Conservation (phyloP, 352 stramenopile species). For the Phytophthora quininea region DNA sequence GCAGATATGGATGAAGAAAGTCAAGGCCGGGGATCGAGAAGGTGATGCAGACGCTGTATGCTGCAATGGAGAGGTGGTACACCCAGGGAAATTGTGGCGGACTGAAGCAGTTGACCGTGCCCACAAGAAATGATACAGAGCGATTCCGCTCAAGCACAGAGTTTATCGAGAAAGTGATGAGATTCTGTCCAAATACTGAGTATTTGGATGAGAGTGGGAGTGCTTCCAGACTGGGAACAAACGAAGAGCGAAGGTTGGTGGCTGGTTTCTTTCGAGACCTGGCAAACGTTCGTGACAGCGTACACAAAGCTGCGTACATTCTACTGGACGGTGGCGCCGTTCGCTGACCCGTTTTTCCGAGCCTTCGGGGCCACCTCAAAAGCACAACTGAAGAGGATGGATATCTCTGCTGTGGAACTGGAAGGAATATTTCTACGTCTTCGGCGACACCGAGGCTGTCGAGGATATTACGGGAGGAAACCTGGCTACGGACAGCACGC, state of each 20-base stretch:
- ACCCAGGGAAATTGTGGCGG: conserved; percentile 8
- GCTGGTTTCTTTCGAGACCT: conserved; percentile 21
- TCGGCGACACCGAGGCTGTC: too few species aligned
- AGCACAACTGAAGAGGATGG: conserved; percentile 19
- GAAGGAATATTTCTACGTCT: background rate
- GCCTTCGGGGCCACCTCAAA: conserved; percentile 33
- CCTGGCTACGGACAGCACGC: too few species aligned
- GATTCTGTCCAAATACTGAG: conserved; percentile 30
- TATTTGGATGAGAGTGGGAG: conserved; percentile 21
- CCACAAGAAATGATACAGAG: conserved; percentile 16
- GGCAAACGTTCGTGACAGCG: conserved; percentile 23
- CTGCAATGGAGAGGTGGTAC: conserved; percentile 23
- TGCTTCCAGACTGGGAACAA: conserved; percentile 1
- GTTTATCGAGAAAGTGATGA: conserved; percentile 22
- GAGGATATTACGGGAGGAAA: too few species aligned
- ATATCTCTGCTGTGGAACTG: conserved; percentile 34
- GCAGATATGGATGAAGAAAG: background rate
- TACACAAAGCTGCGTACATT: conserved; percentile 28
- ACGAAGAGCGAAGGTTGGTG: conserved; percentile 20
- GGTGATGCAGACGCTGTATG: conserved; percentile 19
- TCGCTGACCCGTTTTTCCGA: conserved; percentile 35
- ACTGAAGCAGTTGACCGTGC: conserved; percentile 25
- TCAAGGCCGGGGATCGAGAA: background rate
- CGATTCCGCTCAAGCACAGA: conserved; percentile 2
- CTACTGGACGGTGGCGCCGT: conserved; percentile 29